phyloP scores from a whole-genome alignment of 371 early-diverging fungal species.

The Aphelidium insulamus region DNA sequence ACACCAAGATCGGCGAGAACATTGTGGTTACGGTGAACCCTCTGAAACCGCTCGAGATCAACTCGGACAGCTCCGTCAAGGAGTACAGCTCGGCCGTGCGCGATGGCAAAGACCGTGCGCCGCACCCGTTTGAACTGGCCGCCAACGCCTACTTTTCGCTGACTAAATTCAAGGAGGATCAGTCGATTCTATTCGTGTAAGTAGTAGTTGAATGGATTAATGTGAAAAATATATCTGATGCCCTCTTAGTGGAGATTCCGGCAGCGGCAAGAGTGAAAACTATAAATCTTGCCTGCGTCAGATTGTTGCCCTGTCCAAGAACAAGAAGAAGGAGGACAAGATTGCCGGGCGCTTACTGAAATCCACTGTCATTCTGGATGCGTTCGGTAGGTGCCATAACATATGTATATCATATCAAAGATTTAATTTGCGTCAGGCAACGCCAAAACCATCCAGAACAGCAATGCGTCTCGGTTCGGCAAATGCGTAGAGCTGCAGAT shows the following conservation, averaged over 20 bases:
- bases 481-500: constrained; percentile 79
- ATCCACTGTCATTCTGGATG: constrained; percentile 43
- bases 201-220: constrained; percentile 30
- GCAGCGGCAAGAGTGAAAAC: constrained; percentile 66
- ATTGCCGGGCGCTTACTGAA: constrained; percentile 45
- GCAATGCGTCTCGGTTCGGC: constrained; percentile 71
- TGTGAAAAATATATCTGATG: neutral
- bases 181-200: constrained; percentile 48
- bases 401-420: too few relatives aligned
- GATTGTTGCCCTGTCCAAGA: constrained; percentile 41
- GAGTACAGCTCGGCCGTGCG: constrained; percentile 53
- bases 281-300: constrained; percentile 31
- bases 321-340: constrained; percentile 53
- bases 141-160: constrained; percentile 43
- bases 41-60: constrained; percentile 17
- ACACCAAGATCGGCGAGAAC: constrained; percentile 35
- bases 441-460: constrained; percentile 43
- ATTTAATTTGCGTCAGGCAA: constrained; percentile 32
- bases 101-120: constrained; percentile 22
- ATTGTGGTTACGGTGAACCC: constrained; percentile 30
- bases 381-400: too few relatives aligned
- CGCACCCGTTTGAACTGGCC: constrained; percentile 24
- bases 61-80: constrained; percentile 32
- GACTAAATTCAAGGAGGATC: constrained; percentile 74
- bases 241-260: constrained; percentile 54